Percentiles rank a stretch among this genome's conserved stretches.
These are phyloP conservation scores for Microstroma glucosiphilum DNA, from an alignment of 1,284 basidiomycete species.

Conservation along the genomic window DNA sequence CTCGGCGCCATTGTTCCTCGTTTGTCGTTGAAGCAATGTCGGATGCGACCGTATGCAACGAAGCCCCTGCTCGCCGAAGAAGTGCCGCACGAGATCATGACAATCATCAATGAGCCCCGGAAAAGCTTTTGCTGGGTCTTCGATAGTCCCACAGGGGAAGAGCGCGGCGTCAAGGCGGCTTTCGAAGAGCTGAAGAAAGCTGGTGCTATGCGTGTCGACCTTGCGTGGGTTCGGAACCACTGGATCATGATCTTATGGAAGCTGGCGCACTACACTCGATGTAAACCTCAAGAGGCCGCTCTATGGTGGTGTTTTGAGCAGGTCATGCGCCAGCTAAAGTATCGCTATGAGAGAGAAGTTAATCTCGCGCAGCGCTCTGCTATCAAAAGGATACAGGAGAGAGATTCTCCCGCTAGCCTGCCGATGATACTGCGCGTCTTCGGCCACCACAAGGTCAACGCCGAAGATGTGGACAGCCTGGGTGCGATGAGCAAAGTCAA, in stretches of 20 bases:
- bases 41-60: conserved; percentile 9
- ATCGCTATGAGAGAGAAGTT: conserved; percentile 88
- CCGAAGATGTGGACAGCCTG: conserved; percentile 11
- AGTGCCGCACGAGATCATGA: conserved; percentile 8
- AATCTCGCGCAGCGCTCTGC: conserved; percentile 72
- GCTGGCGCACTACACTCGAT: conserved; percentile 69
- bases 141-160: conserved; percentile 15
- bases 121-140: conserved; percentile 20
- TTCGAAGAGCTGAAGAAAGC: conserved; percentile 20
- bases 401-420: conserved; percentile 64
- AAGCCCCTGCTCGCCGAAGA: neutral
- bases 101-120: conserved; percentile 8
- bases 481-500: too few species aligned
- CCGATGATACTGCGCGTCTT: conserved; percentile 77
- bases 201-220: conserved; percentile 57
- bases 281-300: conserved; percentile 54
- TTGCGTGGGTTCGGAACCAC: conserved; percentile 83
- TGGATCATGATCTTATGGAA: conserved; percentile 92
- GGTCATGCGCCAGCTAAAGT: conserved; percentile 73
- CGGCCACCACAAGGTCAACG: conserved; percentile 53
- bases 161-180: conserved; percentile 23
- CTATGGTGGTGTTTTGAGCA: conserved; percentile 15
- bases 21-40: conserved; percentile 8
- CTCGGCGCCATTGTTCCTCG: conserved; percentile 15
- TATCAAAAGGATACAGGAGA: conserved; percentile 68